Conservation (phyloP, 208 protist genomes). For the Acanthamoeba royreba region DNA sequence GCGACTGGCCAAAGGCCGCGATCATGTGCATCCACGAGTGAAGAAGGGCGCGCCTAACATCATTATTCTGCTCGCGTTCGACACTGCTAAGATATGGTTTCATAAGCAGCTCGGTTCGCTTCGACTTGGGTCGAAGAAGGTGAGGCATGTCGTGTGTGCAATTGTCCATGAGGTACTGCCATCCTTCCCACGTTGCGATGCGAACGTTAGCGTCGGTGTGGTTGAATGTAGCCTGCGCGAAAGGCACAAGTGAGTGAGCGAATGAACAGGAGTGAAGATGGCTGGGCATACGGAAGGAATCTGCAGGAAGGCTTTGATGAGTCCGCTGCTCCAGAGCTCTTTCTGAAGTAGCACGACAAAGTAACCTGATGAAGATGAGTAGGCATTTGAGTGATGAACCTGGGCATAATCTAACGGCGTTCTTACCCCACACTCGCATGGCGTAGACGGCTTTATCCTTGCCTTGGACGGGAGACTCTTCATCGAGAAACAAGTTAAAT, state of each 20-base stretch:
- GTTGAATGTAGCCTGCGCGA: background rate
- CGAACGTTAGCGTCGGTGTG: background rate
- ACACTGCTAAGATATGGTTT: background rate
- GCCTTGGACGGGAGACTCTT: background rate
- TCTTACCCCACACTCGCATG: background rate
- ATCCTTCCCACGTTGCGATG: background rate
- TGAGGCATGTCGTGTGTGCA: background rate
- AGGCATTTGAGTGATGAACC: background rate
- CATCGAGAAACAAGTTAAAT: background rate
- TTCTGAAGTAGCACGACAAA: background rate
- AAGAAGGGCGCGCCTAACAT: background rate
- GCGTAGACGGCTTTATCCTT: background rate
- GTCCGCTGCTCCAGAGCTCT: background rate
- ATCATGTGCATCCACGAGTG: background rate
- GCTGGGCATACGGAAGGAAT: background rate
- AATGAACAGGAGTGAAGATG: background rate
- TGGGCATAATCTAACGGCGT: background rate
- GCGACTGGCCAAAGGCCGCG: background rate
- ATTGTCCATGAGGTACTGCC: background rate
- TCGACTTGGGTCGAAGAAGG: background rate
- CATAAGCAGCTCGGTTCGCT: background rate
- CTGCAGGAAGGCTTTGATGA: background rate
- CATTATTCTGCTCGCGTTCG: background rate
- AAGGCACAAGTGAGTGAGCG: background rate
- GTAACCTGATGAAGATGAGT: background rate